Conservation (phyloP, 192 early-diverging fungal genomes). For the Spinellus fusiger region DNA sequence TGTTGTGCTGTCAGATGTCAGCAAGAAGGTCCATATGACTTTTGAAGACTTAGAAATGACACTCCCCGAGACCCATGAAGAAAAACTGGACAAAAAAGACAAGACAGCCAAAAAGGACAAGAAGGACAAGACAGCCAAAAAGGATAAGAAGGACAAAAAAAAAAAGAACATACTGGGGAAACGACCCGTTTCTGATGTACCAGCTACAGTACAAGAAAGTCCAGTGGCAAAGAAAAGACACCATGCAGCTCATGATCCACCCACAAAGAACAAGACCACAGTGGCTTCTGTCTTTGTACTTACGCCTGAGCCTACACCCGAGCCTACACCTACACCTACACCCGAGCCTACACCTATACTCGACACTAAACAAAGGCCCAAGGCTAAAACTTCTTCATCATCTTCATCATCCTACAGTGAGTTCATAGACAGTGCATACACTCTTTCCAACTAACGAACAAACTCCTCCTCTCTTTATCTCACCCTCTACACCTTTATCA, state of each 20-base stretch:
- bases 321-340: no score
- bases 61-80: not conserved
- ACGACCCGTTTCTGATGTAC: no score
- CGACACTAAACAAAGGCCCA: no score
- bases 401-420: no score
- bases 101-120: constrained; percentile 12
- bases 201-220: no score
- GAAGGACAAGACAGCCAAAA: constrained; percentile 14
- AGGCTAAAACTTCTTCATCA: no score
- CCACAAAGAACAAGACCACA: not conserved
- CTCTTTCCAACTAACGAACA: no score
- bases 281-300: not conserved
- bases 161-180: no score
- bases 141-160: constrained; percentile 25
- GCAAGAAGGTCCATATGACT: constrained; percentile 20
- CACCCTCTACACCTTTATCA: not conserved
- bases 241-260: constrained; percentile 2
- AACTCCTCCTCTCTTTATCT: no score
- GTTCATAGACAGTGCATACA: no score
- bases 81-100: constrained; percentile 12
- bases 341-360: no score
- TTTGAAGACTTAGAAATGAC: constrained; percentile 14
- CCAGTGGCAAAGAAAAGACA: constrained; percentile 13
- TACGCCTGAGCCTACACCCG: not conserved
- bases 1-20: constrained; percentile 8